These are phyloP conservation scores for Stygiomarasmius scandens DNA, from an alignment of 1,284 basidiomycete species.

Conservation along the genomic window DNA sequence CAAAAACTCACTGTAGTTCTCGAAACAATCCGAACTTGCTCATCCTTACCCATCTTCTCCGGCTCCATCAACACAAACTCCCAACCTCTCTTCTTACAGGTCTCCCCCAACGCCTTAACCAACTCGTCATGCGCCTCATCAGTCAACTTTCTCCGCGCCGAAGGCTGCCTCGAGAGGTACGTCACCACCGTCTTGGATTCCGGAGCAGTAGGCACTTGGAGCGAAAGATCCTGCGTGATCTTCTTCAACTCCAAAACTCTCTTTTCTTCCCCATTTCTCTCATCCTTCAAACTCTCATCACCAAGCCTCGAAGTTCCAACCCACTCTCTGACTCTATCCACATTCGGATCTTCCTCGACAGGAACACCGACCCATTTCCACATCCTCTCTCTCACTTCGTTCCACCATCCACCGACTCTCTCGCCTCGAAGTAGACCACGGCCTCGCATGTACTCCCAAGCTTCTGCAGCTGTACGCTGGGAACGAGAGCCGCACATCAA, in stretches of 20 bases:
- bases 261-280: not conserved
- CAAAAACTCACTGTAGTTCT: conserved; percentile 60
- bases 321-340: not conserved
- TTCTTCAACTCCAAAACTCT: not conserved
- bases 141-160: conserved; percentile 56
- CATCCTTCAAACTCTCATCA: not conserved
- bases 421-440: conserved; percentile 33
- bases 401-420: conserved; percentile 65
- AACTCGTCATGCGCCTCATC: conserved; percentile 61
- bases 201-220: not conserved
- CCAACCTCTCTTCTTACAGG: conserved; percentile 54
- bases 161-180: conserved; percentile 72
- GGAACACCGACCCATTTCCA: conserved; percentile 51
- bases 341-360: not conserved
- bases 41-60: conserved; percentile 69
- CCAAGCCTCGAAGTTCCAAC: not conserved
- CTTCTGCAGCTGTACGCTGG: conserved; percentile 70
- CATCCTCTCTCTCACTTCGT: conserved; percentile 60
- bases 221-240: not conserved
- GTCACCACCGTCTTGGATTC: conserved; percentile 64
- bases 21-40: conserved; percentile 65
- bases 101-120: conserved; percentile 56
- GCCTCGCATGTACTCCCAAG: conserved; percentile 53
- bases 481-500: conserved; percentile 59
- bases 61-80: conserved; percentile 69